Evolutionary conservation across 768 basidiomycete genomes (phyloP), one percentile per base, ranked within the genome.

Genomic region (Tremella mesenterica): DNA sequence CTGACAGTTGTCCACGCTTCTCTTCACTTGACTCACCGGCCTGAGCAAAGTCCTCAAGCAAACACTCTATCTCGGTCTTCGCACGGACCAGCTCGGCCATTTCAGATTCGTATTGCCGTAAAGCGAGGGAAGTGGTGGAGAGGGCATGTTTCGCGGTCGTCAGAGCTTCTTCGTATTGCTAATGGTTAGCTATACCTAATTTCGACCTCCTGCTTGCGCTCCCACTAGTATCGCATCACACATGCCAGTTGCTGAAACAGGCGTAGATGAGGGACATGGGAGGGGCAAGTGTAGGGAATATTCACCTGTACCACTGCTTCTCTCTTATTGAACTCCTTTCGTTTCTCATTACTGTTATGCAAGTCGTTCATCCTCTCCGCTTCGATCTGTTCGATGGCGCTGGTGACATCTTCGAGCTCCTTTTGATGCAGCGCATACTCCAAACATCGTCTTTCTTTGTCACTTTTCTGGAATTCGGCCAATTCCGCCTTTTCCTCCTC

Each of bases 401-500:
- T 84, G 0, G 81, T 82, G 0, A 93, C 90, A 60, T 97, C 93
- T 54, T 86, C 83, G 33, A 96, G 73, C 67, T 99, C 93, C 30
- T 86, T 80, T 60, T 88, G 85, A 73, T 95, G 89, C 57, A 97
- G 74, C 0, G 91, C 89, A 70, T 96, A 97, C 70, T 99, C 95
- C 64, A 96, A 77, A 71, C 90, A 93, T 34, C 93, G 79, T 31
- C 93, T 78, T 54, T 96, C 89, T 72, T 89, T 88, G 69, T 99
- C 95, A 70, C 90, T 90, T 58, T 64, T 61, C 71, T 95, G 90
- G 67, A 88, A 99, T 71, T 95, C 90, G 69, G 92, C 93, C 52
- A 99, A 75, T 70, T 99, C 95, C 59, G 93, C 88, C 70, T 97
- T 97, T 75, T 99, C 95, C 66, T 95, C 90, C 67, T 99, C 93